Evolutionary conservation across 2,329 filamentous ascomycete genomes (phyloP), one percentile per base, ranked within the genome.

Genomic region (Waltergamsia citrina): DNA sequence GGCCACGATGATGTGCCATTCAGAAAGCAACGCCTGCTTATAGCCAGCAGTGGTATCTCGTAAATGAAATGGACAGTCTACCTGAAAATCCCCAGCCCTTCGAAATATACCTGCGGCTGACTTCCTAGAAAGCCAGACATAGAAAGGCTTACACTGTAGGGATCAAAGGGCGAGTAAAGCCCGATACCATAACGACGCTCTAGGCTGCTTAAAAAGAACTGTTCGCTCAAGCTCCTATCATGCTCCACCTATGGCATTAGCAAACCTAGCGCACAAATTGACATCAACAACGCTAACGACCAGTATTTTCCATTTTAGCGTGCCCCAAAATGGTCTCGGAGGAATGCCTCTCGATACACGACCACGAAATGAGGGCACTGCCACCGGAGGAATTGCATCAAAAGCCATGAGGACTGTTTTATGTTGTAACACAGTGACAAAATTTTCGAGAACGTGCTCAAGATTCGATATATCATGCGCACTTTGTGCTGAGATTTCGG

Each of bases 291-390:
- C 0, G 46, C 36, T 2, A 38, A 37, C 2, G 49, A 52, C 49
- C 50, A 52, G 33, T 52, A 52, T 28, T 46, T 52, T 16, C 46
- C 41, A 7, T 29, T 25, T 1, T 33, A 24, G 0, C 38, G 32
- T 14, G 41, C 33, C 5, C 41, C 37, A 17, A 47, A 45, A 16
- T 53, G 44, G 14, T 49, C 48, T 7, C 33, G 30, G 2, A 53
- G 34, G 12, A 53, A 52, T 0, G 46, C 47, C 17, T 52, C 50
- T 1, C 50, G 45, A 19, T 52, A 52, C 2, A 52, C 44, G 28
- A 53, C 52, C 44, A 52, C 50, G 39, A 51, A 52, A n/a, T 53
- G 44, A 4, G 49, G 46, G 19, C 50, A 53, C 30, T 52, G 49
- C 41, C 43, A 49, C 14, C 37, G 42, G 37, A 52, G 52, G 30